Conservation (phyloP, 805 yeast species). For the Saturnispora hagleri region DNA sequence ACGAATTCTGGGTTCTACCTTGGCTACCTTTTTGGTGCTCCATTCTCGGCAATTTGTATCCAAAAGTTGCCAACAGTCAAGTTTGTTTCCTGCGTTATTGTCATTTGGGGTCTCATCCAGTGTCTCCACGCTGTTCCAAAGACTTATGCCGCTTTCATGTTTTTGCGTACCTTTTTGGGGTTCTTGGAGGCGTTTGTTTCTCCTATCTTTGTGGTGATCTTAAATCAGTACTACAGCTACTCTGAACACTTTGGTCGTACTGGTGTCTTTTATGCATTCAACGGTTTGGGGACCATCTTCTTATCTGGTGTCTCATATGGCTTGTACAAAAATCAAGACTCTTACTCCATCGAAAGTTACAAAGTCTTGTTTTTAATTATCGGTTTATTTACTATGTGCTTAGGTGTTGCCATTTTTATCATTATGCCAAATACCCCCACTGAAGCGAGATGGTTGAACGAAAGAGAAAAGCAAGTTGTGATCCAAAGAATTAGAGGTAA, state of each 20-base stretch:
- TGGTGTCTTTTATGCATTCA: conserved; percentile 30
- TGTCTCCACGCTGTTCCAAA: conserved; percentile 23
- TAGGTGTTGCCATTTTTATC: conserved; percentile 26
- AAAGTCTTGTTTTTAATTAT: conserved; percentile 43
- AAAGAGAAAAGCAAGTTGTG: conserved; percentile 30
- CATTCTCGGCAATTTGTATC: conserved; percentile 29
- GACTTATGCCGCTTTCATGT: conserved; percentile 28
- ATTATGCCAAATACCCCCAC: conserved; percentile 47
- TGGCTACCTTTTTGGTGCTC: conserved; percentile 28
- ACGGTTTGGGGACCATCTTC: conserved; percentile 11
- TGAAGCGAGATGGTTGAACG: conserved; percentile 34
- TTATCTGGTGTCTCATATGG: conserved; percentile 13
- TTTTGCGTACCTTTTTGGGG: conserved; percentile 29
- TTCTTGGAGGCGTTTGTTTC: conserved; percentile 23
- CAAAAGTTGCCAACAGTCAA: conserved; percentile 30
- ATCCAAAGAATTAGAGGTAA: conserved; percentile 30
- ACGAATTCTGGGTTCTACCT: conserved; percentile 27
- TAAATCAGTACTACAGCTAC: conserved; percentile 37
- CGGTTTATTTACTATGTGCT: conserved; percentile 41
- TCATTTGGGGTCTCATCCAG: conserved; percentile 28
- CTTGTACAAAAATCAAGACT: conserved; percentile 26
- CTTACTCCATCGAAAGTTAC: conserved; percentile 25
- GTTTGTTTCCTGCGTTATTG: conserved; percentile 20
- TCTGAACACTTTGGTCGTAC: conserved; percentile 34
- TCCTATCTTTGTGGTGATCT: conserved; percentile 15